phyloP scores from a whole-genome alignment of 2,329 filamentous ascomycete genomes.

The Cladosporium austrohemisphaericum region DNA sequence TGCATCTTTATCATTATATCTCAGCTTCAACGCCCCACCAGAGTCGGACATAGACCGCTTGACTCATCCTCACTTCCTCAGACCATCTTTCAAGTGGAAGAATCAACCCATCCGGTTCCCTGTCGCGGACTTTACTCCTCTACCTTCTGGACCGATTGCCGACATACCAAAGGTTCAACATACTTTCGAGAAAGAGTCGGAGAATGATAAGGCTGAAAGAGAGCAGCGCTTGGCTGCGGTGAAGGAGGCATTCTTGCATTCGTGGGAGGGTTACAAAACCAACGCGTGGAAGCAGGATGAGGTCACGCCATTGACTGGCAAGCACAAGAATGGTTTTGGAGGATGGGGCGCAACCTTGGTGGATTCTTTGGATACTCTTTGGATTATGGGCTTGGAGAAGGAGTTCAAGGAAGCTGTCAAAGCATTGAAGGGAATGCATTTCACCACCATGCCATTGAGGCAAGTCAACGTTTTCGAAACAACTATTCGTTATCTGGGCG shows the following conservation, averaged over 20 bases:
- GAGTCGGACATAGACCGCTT: conserved; percentile 21
- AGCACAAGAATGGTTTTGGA: conserved; percentile 74
- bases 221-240: conserved; percentile 62
- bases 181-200: conserved; percentile 62
- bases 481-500: conserved; percentile 67
- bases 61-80: conserved; percentile 25
- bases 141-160: conserved; percentile 68
- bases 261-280: conserved; percentile 78
- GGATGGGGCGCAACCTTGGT: conserved; percentile 88
- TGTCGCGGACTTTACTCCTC: conserved; percentile 65
- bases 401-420: conserved; percentile 64
- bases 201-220: conserved; percentile 58
- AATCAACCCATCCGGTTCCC: conserved; percentile 55
- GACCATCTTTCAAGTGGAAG: conserved; percentile 31
- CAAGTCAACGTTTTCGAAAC: conserved; percentile 68
- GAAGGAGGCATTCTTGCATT: conserved; percentile 68
- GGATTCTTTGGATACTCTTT: conserved; percentile 70
- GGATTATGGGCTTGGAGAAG: conserved; percentile 64
- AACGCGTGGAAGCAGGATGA: conserved; percentile 86
- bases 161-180: conserved; percentile 73
- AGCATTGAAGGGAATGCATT: conserved; percentile 59
- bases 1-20: conserved; percentile 22
- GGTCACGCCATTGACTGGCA: conserved; percentile 62
- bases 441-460: conserved; percentile 48
- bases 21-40: conserved; percentile 4